Evolutionary conservation across 495 filamentous ascomycete species (phyloP).

Genomic region (Trypethelium eluteriae): DNA sequence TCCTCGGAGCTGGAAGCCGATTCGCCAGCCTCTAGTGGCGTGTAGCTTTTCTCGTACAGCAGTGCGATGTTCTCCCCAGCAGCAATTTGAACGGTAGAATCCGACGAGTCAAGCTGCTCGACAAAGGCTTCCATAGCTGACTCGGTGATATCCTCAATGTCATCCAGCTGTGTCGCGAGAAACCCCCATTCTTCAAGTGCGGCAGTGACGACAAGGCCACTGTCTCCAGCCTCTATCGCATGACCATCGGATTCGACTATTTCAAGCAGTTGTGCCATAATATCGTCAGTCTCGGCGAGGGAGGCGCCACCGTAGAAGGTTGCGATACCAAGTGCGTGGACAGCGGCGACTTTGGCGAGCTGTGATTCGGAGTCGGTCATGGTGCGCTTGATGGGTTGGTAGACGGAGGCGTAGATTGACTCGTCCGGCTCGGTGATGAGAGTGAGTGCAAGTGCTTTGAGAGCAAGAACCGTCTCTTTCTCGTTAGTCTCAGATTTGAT

Average conservation of each 20-base stretch:
- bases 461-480: conserved; percentile 63
- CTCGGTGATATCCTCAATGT: conserved; percentile 66
- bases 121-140: conserved; percentile 76
- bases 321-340: conserved; percentile 65
- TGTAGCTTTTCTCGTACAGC: conserved; percentile 76
- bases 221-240: conserved; percentile 65
- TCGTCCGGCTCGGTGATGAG: conserved; percentile 66
- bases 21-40: conserved; percentile 48
- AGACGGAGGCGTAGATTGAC: conserved; percentile 58
- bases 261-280: conserved; percentile 77
- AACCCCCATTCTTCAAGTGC: conserved; percentile 86
- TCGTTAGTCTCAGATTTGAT: conserved; percentile 63
- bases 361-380: conserved; percentile 63
- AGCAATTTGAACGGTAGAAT: conserved; percentile 70
- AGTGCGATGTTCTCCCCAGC: conserved; percentile 88
- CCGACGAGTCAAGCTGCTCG: conserved; percentile 75
- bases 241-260: conserved; percentile 80
- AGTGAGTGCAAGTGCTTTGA: conserved; percentile 70
- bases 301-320: conserved; percentile 75
- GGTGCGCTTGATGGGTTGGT: conserved; percentile 55
- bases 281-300: conserved; percentile 58
- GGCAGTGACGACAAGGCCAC: conserved; percentile 66
- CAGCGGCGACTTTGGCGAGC: conserved; percentile 60
- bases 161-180: conserved; percentile 72
- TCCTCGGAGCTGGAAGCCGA: conserved; percentile 42